Evolutionary conservation across 805 yeast genomes (phyloP).

Genomic region (Kuraishia floccosa): DNA sequence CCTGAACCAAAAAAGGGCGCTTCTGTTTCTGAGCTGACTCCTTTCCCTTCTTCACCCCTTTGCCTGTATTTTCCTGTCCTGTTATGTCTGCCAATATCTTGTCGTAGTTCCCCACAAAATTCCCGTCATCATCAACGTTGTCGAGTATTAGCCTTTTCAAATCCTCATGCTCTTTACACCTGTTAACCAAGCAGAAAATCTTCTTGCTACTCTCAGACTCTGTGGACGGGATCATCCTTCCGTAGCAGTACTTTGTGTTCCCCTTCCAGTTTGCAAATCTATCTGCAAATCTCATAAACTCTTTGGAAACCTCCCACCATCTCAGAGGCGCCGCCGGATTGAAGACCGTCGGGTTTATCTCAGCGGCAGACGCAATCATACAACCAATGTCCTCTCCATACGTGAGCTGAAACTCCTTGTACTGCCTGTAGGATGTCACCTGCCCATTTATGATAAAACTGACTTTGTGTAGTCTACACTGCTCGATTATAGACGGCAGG

Average conservation of each 20-base stretch:
- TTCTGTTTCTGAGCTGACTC: too few species aligned
- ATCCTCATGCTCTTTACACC: constrained; percentile 44
- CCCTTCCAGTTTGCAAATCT: constrained; percentile 50
- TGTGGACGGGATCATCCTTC: constrained; percentile 54
- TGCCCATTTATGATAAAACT: constrained; percentile 80
- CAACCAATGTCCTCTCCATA: constrained; percentile 64
- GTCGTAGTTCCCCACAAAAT: constrained; percentile 3
- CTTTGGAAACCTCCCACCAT: constrained; percentile 45
- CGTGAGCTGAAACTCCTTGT: constrained; percentile 32
- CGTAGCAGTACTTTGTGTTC: constrained; percentile 73
- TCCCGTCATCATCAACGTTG: constrained; percentile 24
- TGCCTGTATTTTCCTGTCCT: too few species aligned
- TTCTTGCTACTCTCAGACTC: constrained; percentile 14
- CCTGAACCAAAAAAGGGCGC: too few species aligned
- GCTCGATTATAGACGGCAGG: constrained; percentile 45
- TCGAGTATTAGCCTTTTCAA: constrained; percentile 22
- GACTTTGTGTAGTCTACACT: constrained; percentile 52
- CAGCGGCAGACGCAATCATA: constrained; percentile 92
- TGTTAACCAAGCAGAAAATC: constrained; percentile 44
- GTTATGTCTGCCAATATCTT: too few species aligned
- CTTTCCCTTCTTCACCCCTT: too few species aligned
- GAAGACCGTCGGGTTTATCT: constrained; percentile 76
- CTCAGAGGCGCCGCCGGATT: constrained; percentile 25
- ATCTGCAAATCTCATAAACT: constrained; percentile 43
- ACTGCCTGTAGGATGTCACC: constrained; percentile 43